A percentile compares a stretch with the other conserved stretches of the same genome.
Conservation (phyloP, 148 eudicot genomes). For the Vaccinium darrowii region DNA sequence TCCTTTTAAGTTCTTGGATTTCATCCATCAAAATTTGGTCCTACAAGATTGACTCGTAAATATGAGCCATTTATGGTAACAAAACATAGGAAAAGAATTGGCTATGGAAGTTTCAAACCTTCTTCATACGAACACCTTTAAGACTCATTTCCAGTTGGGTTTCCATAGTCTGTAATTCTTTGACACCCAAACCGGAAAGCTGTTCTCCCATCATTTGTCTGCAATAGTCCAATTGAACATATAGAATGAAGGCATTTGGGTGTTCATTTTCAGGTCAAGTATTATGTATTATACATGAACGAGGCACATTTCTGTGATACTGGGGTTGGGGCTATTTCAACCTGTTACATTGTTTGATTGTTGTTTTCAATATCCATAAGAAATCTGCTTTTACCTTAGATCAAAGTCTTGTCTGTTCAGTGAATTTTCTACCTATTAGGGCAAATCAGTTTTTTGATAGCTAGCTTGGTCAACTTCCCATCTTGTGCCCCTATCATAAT, state of each 20-base stretch:
- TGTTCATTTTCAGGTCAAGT: background rate
- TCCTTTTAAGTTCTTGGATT: slow-evolving; percentile 55
- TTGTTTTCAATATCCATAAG: background rate
- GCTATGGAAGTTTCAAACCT: slow-evolving; percentile 35
- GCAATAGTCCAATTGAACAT: slow-evolving; percentile 5
- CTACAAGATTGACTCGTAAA: slow-evolving; percentile 32
- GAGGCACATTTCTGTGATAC: background rate
- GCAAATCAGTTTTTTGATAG: background rate
- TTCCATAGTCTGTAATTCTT: slow-evolving; percentile 61
- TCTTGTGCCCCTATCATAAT: background rate
- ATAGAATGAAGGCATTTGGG: background rate
- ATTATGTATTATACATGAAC: background rate
- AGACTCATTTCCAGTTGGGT: slow-evolving; percentile 67
- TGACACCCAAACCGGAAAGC: slow-evolving; percentile 53
- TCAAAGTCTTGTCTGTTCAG: background rate
- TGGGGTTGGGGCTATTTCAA: background rate
- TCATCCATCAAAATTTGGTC: slow-evolving; percentile 55
- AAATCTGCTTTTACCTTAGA: background rate
- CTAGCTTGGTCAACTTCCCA: background rate
- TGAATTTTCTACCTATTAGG: background rate
- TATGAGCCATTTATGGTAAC: background rate
- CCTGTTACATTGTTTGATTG: background rate
- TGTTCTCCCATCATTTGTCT: slow-evolving; percentile 79
- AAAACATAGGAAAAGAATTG: background rate
- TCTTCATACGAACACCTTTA: slow-evolving; percentile 57